These are phyloP conservation scores for Saposhnikovia divaricata DNA, from an alignment of 129 eudicot species.

Conservation along the genomic window DNA sequence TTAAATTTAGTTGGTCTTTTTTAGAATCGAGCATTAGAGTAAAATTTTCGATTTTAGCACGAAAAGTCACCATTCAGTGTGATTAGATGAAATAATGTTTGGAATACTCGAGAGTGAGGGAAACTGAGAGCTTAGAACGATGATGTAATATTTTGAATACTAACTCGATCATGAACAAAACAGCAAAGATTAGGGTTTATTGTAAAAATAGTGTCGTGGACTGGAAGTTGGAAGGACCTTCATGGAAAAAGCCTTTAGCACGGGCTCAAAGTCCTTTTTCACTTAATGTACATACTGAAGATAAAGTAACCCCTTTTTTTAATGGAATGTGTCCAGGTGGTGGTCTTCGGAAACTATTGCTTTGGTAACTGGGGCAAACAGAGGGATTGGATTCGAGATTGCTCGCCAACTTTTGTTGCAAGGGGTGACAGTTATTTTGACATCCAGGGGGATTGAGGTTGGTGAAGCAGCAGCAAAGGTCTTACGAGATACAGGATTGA, in stretches of 20 bases:
- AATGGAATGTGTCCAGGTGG: slow-evolving; percentile 23
- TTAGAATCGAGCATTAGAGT: not conserved
- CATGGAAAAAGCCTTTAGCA: not conserved
- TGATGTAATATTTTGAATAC: not conserved
- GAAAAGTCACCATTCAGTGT: not conserved
- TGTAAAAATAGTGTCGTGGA: not conserved
- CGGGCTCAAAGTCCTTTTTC: not conserved
- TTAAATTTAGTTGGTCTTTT: not conserved
- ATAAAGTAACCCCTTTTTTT: not conserved
- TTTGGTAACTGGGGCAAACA: slow-evolving; percentile 50
- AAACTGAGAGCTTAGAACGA: not conserved
- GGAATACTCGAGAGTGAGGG: not conserved
- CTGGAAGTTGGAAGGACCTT: not conserved
- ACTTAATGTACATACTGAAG: not conserved
- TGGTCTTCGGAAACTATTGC: slow-evolving; percentile 46
- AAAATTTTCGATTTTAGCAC: too few relatives aligned
- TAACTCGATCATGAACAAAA: too few relatives aligned
- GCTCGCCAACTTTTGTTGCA: slow-evolving; percentile 16
- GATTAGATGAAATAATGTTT: not conserved
- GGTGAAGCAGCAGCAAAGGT: slow-evolving; percentile 42
- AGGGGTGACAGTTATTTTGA: slow-evolving; percentile 35
- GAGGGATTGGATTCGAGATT: slow-evolving; percentile 54
- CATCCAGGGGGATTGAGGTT: slow-evolving; percentile 32
- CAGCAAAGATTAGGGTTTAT: not conserved
- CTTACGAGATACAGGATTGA: slow-evolving; percentile 29